Conservation (phyloP, 2,329 filamentous ascomycete genomes). For the Colletotrichum sp. region DNA sequence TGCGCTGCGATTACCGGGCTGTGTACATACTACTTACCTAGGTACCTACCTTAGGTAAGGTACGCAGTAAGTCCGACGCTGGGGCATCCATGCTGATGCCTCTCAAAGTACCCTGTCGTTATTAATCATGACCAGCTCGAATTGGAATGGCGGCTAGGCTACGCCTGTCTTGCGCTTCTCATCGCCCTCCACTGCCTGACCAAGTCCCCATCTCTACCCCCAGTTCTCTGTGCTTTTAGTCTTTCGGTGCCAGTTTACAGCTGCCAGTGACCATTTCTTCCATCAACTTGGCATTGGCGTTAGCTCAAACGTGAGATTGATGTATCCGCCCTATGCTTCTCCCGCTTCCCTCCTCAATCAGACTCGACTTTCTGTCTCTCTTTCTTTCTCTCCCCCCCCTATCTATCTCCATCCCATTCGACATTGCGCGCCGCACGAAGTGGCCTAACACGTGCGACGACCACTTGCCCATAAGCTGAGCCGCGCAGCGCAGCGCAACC, state of each 20-base stretch:
- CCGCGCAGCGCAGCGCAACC: background rate
- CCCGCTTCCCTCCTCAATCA: background rate
- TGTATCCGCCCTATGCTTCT: background rate
- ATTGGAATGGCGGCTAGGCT: constrained; percentile 8
- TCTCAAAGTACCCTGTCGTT: background rate
- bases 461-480: background rate
- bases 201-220: background rate
- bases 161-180: background rate
- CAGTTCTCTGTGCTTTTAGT: background rate
- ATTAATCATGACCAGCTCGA: constrained; percentile 9
- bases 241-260: background rate
- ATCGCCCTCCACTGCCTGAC: background rate
- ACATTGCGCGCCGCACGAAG: background rate
- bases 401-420: background rate
- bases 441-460: background rate
- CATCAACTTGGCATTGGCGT: background rate
- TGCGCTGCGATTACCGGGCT: background rate
- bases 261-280: background rate
- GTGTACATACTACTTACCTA: background rate
- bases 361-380: background rate
- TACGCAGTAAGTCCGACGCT: background rate
- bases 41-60: background rate
- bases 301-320: background rate
- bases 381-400: background rate
- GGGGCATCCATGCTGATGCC: constrained; percentile 4